A percentile compares a stretch with the other conserved stretches of the same genome.
Evolutionary conservation across 352 stramenopile genomes (phyloP).

Genomic region (Ophiocytium majus): DNA sequence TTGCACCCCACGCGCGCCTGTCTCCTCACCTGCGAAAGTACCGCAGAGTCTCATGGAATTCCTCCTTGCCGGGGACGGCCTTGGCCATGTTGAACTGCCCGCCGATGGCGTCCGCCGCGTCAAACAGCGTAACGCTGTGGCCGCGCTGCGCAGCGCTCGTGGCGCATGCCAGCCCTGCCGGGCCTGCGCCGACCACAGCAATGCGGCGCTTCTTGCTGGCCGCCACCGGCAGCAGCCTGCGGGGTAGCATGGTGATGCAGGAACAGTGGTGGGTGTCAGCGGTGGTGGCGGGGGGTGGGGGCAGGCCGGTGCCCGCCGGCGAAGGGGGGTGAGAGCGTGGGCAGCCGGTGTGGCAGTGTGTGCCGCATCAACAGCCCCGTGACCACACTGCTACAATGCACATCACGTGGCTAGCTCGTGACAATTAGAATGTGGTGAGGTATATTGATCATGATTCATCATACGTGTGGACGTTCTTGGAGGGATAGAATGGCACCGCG

Average conservation of each 20-base stretch:
- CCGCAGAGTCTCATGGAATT: slow-evolving; percentile 94
- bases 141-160: slow-evolving; percentile 77
- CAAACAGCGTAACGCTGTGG: slow-evolving; percentile 88
- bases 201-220: slow-evolving; percentile 61
- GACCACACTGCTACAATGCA: too few relatives aligned
- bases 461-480: too few relatives aligned
- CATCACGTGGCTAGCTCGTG: too few relatives aligned
- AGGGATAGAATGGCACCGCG: too few relatives aligned
- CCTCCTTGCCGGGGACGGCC: slow-evolving; percentile 90
- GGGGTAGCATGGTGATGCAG: background rate
- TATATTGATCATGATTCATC: too few relatives aligned
- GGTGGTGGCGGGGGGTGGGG: background rate
- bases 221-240: slow-evolving; percentile 52
- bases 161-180: slow-evolving; percentile 85
- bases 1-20: too few relatives aligned
- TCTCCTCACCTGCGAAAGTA: slow-evolving; percentile 78
- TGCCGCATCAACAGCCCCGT: too few relatives aligned
- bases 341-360: too few relatives aligned
- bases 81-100: slow-evolving; percentile 96
- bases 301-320: too few relatives aligned
- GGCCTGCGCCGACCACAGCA: slow-evolving; percentile 86
- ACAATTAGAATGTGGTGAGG: too few relatives aligned
- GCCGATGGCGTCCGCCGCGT: slow-evolving; percentile 64
- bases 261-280: background rate
- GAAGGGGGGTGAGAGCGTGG: too few relatives aligned